Conservation (phyloP, 176 grass and related monocot species). For the Otatea glauca region DNA sequence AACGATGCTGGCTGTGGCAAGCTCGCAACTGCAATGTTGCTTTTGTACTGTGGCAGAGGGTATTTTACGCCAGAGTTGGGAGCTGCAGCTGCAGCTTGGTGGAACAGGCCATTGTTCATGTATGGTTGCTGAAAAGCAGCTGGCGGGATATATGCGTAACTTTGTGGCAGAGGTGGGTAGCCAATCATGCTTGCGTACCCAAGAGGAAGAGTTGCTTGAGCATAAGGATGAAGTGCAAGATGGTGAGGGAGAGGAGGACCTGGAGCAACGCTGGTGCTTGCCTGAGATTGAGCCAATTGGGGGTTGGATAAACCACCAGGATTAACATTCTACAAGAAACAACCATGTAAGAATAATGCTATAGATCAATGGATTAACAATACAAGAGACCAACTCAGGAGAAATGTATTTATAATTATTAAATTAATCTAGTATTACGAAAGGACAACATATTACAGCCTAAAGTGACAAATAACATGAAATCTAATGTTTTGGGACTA, state of each 20-base stretch:
- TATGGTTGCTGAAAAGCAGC: slow-evolving; percentile 70
- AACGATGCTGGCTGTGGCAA: slow-evolving; percentile 60
- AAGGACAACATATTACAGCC: slow-evolving; percentile 9
- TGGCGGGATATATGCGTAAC: slow-evolving; percentile 70
- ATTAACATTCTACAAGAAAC: slow-evolving; percentile 56
- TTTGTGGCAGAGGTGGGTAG: slow-evolving; percentile 70
- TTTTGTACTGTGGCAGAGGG: slow-evolving; percentile 75
- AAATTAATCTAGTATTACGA: neutral
- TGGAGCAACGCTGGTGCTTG: slow-evolving; percentile 53
- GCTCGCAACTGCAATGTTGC: slow-evolving; percentile 60
- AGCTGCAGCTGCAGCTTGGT: slow-evolving; percentile 60
- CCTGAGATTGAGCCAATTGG: slow-evolving; percentile 58
- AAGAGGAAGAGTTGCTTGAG: slow-evolving; percentile 75
- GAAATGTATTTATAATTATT: neutral
- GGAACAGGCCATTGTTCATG: slow-evolving; percentile 61
- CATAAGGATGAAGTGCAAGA: slow-evolving; percentile 71
- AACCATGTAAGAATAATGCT: slow-evolving; percentile 18
- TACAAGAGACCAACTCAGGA: neutral
- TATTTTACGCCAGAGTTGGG: slow-evolving; percentile 67
- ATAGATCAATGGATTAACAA: neutral
- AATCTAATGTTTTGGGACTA: neutral
- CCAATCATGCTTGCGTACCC: slow-evolving; percentile 74
- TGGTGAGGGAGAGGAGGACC: slow-evolving; percentile 68
- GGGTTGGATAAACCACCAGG: slow-evolving; percentile 57
- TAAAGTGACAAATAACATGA: slow-evolving; percentile 2